phyloP scores from a whole-genome alignment of 331 rosid species.

The Telfairia occidentalis region DNA sequence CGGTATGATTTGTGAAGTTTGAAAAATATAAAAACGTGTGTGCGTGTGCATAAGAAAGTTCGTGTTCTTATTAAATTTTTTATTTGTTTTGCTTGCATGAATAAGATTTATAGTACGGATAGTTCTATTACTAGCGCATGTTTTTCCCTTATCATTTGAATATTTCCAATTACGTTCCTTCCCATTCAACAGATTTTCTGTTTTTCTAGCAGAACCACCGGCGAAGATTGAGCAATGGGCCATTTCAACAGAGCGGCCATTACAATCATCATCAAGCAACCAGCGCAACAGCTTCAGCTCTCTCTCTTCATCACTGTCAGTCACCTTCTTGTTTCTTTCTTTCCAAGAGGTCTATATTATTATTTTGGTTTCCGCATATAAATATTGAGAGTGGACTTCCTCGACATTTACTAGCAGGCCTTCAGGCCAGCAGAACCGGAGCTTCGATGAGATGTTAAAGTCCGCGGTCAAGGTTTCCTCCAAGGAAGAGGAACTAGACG shows the following conservation, averaged over 20 bases:
- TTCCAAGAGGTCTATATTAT: not conserved
- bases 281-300: conserved; percentile 56
- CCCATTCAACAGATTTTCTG: not conserved
- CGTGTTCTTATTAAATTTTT: not conserved
- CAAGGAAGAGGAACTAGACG: conserved; percentile 53
- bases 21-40: too few relatives aligned
- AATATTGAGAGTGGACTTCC: not conserved
- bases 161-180: not conserved
- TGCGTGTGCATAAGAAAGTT: not conserved
- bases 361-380: not conserved
- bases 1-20: too few relatives aligned
- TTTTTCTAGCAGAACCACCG: conserved; percentile 25
- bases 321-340: conserved; percentile 7
- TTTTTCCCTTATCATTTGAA: not conserved
- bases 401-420: conserved; percentile 20
- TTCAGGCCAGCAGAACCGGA: conserved; percentile 55
- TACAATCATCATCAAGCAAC: conserved; percentile 60
- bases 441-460: conserved; percentile 80
- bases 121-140: not conserved
- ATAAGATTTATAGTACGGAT: not conserved
- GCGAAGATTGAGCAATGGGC: conserved; percentile 52
- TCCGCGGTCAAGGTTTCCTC: conserved; percentile 39
- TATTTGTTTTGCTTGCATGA: not conserved
- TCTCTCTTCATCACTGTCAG: conserved; percentile 66
- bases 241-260: conserved; percentile 42